Conservation (phyloP, 495 filamentous ascomycete genomes). For the Neurospora sp. region DNA sequence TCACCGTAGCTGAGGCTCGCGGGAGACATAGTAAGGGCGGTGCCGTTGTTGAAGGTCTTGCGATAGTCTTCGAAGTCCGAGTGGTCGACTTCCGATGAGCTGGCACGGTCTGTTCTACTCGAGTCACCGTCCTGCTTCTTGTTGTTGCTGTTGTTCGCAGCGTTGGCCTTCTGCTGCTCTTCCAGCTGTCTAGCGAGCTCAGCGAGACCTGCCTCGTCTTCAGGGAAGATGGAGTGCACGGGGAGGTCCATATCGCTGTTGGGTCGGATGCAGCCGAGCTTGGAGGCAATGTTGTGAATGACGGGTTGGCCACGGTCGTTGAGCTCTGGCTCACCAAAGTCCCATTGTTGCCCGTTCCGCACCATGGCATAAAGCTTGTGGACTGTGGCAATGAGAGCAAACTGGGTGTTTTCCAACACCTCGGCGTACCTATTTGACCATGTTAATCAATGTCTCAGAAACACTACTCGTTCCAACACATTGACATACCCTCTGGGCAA, state of each 20-base stretch:
- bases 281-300: slow-evolving; percentile 47
- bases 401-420: slow-evolving; percentile 48
- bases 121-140: slow-evolving; percentile 27
- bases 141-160: slow-evolving; percentile 16
- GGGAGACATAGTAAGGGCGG: slow-evolving; percentile 35
- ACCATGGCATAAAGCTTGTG: slow-evolving; percentile 51
- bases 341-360: slow-evolving; percentile 43
- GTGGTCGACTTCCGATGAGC: slow-evolving; percentile 43
- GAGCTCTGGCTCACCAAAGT: slow-evolving; percentile 44
- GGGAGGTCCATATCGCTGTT: slow-evolving; percentile 46
- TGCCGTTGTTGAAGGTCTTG: slow-evolving; percentile 26
- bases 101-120: slow-evolving; percentile 35
- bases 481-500: slow-evolving; percentile 37
- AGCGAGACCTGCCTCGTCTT: slow-evolving; percentile 41
- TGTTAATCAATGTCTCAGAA: slow-evolving; percentile 11
- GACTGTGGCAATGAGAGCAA: slow-evolving; percentile 45
- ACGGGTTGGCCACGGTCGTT: slow-evolving; percentile 47
- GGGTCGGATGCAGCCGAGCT: slow-evolving; percentile 47
- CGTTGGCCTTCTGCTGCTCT: slow-evolving; percentile 28
- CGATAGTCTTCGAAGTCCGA: slow-evolving; percentile 44
- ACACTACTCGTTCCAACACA: not conserved
- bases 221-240: slow-evolving; percentile 40
- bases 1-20: slow-evolving; percentile 34
- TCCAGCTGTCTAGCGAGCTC: slow-evolving; percentile 39
- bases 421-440: slow-evolving; percentile 39